Evolutionary conservation across 1,139 yeast genomes (phyloP).

Genomic region (Blastobotrys buckinghamii): DNA sequence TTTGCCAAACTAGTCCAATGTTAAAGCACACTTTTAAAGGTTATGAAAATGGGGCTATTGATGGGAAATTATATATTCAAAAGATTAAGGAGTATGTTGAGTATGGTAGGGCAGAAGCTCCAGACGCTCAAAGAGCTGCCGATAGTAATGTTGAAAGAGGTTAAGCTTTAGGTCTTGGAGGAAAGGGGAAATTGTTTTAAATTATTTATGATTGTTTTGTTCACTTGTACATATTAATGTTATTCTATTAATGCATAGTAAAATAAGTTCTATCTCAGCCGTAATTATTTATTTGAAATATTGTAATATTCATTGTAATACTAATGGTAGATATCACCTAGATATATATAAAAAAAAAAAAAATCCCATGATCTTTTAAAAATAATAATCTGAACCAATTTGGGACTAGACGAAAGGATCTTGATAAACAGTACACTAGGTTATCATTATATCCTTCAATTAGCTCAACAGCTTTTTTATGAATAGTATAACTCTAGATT

Average conservation of each 20-base stretch:
- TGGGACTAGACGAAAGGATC: too few species aligned
- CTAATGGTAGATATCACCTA: too few species aligned
- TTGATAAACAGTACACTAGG: too few species aligned
- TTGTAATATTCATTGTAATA: too few species aligned
- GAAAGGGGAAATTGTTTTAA: background rate
- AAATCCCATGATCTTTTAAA: too few species aligned
- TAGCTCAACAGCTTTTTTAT: background rate
- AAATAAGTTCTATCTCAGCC: too few species aligned
- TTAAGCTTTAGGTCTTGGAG: too few species aligned
- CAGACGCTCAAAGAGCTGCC: slow-evolving; percentile 21
- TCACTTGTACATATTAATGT: background rate
- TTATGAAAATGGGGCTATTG: slow-evolving; percentile 63
- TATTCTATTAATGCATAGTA: background rate
- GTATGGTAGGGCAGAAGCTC: slow-evolving; percentile 47
- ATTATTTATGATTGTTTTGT: background rate
- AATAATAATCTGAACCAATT: too few species aligned
- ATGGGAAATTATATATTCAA: slow-evolving; percentile 66
- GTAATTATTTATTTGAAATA: too few species aligned
- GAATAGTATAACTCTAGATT: slow-evolving; percentile 65
- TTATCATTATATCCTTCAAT: too few species aligned
- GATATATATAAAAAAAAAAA: too few species aligned
- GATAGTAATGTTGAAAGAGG: slow-evolving; percentile 30
- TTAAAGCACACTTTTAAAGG: slow-evolving; percentile 65
- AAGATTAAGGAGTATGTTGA: slow-evolving; percentile 72
- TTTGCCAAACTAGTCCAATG: slow-evolving; percentile 63